phyloP scores from a whole-genome alignment of 768 basidiomycete genomes.

The Phylloporus scabripes region DNA sequence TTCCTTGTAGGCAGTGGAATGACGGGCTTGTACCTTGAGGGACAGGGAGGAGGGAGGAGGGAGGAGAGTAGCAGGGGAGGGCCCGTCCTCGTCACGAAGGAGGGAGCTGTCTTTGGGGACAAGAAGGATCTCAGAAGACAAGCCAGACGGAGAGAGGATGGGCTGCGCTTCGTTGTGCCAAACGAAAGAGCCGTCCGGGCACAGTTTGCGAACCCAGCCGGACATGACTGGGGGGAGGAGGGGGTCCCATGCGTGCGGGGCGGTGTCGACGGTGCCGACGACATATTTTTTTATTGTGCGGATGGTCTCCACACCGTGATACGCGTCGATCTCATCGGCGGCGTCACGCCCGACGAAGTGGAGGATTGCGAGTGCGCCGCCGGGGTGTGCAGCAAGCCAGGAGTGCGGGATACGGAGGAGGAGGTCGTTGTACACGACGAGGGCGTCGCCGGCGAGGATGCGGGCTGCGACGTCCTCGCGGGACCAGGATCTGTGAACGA shows the following conservation, averaged over 20 bases:
- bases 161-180: slow-evolving; percentile 65
- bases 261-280: slow-evolving; percentile 59
- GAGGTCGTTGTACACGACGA: slow-evolving; percentile 66
- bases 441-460: slow-evolving; percentile 68
- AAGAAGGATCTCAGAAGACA: slow-evolving; percentile 58
- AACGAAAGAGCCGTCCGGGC: slow-evolving; percentile 36
- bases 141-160: slow-evolving; percentile 29
- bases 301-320: slow-evolving; percentile 52
- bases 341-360: slow-evolving; percentile 97
- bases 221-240: slow-evolving; percentile 81
- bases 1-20: slow-evolving; percentile 73
- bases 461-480: slow-evolving; percentile 58
- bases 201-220: slow-evolving; percentile 68
- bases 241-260: slow-evolving; percentile 58
- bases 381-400: slow-evolving; percentile 89
- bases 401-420: slow-evolving; percentile 59
- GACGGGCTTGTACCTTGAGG: slow-evolving; percentile 52
- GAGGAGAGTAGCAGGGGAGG: slow-evolving; percentile 40
- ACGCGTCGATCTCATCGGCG: slow-evolving; percentile 90
- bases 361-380: slow-evolving; percentile 80
- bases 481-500: slow-evolving; percentile 32
- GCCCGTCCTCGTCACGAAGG: slow-evolving; percentile 31
- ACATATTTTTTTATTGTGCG: slow-evolving; percentile 43
- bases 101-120: slow-evolving; percentile 38
- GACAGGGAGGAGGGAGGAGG: slow-evolving; percentile 53